Conservation (phyloP, 129 eudicot genomes). For the Flaveria sonorensis region DNA sequence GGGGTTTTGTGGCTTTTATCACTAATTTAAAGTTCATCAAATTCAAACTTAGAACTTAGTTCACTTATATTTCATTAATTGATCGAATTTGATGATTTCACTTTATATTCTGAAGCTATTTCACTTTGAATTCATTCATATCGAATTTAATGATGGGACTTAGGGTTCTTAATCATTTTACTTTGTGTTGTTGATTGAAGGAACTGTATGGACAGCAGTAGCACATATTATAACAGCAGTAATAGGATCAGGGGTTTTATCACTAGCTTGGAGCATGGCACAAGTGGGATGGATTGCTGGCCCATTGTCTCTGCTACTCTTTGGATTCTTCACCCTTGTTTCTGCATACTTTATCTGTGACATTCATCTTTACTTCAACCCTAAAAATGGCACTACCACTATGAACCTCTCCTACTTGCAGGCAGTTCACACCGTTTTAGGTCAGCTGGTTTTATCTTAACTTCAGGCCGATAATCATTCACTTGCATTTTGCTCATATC, state of each 20-base stretch:
- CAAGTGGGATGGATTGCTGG: slow-evolving; percentile 94
- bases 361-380: slow-evolving; percentile 60
- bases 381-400: slow-evolving; percentile 42
- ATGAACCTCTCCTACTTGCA: slow-evolving; percentile 60
- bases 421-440: slow-evolving; percentile 62
- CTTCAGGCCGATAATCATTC: not conserved
- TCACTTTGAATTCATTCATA: not conserved
- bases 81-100: not conserved
- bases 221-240: slow-evolving; percentile 90
- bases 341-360: slow-evolving; percentile 63
- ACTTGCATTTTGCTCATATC: slow-evolving; percentile 8
- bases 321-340: slow-evolving; percentile 52
- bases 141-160: not conserved
- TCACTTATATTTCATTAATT: not conserved
- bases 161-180: not conserved
- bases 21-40: not conserved
- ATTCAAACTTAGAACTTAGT: not conserved
- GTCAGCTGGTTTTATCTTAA: slow-evolving; percentile 35
- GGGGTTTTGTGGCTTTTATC: not conserved
- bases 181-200: slow-evolving; percentile 1
- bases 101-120: not conserved
- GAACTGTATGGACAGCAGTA: slow-evolving; percentile 61
- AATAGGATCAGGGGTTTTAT: slow-evolving; percentile 87
- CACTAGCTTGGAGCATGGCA: slow-evolving; percentile 85
- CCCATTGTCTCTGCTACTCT: slow-evolving; percentile 52